These are phyloP conservation scores for Achlya hypogyna DNA, from an alignment of 352 stramenopile genomes.

Conservation along the genomic window DNA sequence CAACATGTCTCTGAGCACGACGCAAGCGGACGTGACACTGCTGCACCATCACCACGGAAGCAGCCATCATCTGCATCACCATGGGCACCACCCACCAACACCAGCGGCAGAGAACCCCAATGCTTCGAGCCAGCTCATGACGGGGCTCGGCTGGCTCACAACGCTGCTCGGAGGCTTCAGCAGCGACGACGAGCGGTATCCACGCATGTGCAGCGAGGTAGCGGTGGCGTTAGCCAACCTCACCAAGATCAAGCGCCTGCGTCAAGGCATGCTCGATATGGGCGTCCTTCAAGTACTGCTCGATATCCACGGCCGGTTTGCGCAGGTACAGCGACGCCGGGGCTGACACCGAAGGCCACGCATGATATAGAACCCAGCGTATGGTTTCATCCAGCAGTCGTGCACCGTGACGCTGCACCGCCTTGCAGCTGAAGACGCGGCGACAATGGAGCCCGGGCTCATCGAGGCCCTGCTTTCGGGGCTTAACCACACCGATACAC, in stretches of 20 bases:
- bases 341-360: background rate
- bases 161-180: background rate
- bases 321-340: background rate
- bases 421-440: slow-evolving; percentile 49
- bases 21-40: background rate
- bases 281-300: slow-evolving; percentile 26
- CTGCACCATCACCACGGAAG: background rate
- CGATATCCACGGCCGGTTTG: slow-evolving; percentile 41
- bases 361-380: slow-evolving; percentile 4
- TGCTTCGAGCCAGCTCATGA: slow-evolving; percentile 32
- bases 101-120: slow-evolving; percentile 45
- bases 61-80: background rate
- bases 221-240: slow-evolving; percentile 58
- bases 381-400: slow-evolving; percentile 37
- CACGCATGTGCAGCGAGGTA: slow-evolving; percentile 45
- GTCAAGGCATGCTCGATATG: slow-evolving; percentile 31
- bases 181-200: slow-evolving; percentile 3
- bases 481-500: slow-evolving; percentile 9
- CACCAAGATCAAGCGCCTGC: slow-evolving; percentile 51
- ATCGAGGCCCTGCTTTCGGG: slow-evolving; percentile 15
- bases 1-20: slow-evolving; percentile 12
- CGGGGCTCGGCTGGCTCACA: background rate
- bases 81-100: slow-evolving; percentile 40
- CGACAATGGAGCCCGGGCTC: slow-evolving; percentile 26
- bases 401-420: slow-evolving; percentile 55